phyloP scores from a whole-genome alignment of 495 filamentous ascomycete genomes.

The Penicillium cinerascens region DNA sequence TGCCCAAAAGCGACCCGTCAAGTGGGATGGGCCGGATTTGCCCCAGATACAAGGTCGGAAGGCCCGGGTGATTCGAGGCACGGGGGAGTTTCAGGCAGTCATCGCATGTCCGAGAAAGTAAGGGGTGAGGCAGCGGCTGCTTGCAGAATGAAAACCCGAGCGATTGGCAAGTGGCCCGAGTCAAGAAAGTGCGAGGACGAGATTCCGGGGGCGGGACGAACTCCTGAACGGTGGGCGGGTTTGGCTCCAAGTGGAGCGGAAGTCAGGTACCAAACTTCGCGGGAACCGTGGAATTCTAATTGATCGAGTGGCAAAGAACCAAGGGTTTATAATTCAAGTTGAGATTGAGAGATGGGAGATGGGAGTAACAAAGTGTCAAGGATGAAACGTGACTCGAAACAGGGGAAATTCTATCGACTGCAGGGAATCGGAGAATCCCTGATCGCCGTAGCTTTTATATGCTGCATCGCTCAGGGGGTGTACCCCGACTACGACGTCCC shows the following conservation, averaged over 20 bases:
- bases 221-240: slow-evolving; percentile 19
- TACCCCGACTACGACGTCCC: neutral
- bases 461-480: neutral
- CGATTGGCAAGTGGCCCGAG: slow-evolving; percentile 4
- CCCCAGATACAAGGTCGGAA: neutral
- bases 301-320: neutral
- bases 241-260: slow-evolving; percentile 3
- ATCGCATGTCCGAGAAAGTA: slow-evolving; percentile 16
- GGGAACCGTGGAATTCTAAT: neutral
- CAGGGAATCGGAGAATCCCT: neutral
- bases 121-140: slow-evolving; percentile 5
- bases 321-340: neutral
- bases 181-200: neutral
- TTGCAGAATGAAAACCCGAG: slow-evolving; percentile 1
- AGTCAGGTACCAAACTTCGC: neutral
- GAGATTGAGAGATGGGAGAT: too few relatives aligned
- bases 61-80: slow-evolving; percentile 2
- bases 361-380: neutral
- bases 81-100: slow-evolving; percentile 13
- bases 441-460: neutral
- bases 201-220: slow-evolving; percentile 22
- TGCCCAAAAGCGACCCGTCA: slow-evolving; percentile 11
- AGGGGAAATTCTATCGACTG: neutral
- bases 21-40: slow-evolving; percentile 4
- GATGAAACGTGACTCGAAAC: neutral